A percentile compares a stretch with the other conserved stretches of the same genome.
These are phyloP conservation scores for Phytopythium boreale DNA, from an alignment of 352 stramenopile species.

Conservation along the genomic window DNA sequence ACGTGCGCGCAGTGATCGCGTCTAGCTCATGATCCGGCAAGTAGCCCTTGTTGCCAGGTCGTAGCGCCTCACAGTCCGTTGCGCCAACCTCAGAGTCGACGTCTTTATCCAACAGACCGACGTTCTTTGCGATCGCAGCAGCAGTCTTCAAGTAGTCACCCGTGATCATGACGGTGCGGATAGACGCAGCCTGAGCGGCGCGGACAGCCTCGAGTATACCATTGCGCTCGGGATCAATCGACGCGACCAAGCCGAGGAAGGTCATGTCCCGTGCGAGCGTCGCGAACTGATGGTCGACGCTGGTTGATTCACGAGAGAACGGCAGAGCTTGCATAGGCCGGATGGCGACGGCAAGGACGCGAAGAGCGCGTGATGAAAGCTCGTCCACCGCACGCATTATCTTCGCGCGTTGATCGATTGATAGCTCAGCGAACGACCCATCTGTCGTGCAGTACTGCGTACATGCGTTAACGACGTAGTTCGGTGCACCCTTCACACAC, in stretches of 20 bases:
- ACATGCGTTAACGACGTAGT: conserved; percentile 40
- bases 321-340: conserved; percentile 16
- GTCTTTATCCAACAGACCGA: conserved; percentile 70
- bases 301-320: background rate
- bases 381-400: conserved; percentile 35
- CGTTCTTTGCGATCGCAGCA: conserved; percentile 80
- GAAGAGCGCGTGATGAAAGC: conserved; percentile 45
- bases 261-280: conserved; percentile 44
- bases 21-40: conserved; percentile 59
- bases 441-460: conserved; percentile 42
- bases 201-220: conserved; percentile 39
- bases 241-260: conserved; percentile 89
- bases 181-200: conserved; percentile 25
- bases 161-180: conserved; percentile 84
- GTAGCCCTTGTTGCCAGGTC: conserved; percentile 17
- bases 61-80: conserved; percentile 41
- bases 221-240: conserved; percentile 53
- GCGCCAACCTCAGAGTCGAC: conserved; percentile 37
- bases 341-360: conserved; percentile 79
- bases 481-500: conserved; percentile 37
- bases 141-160: conserved; percentile 92
- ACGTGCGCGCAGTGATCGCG: conserved; percentile 33
- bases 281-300: conserved; percentile 19
- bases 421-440: conserved; percentile 26
- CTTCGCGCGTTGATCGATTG: background rate